These are phyloP conservation scores for Sporisorium scitamineum DNA, from an alignment of 1,284 basidiomycete species.

Conservation along the genomic window DNA sequence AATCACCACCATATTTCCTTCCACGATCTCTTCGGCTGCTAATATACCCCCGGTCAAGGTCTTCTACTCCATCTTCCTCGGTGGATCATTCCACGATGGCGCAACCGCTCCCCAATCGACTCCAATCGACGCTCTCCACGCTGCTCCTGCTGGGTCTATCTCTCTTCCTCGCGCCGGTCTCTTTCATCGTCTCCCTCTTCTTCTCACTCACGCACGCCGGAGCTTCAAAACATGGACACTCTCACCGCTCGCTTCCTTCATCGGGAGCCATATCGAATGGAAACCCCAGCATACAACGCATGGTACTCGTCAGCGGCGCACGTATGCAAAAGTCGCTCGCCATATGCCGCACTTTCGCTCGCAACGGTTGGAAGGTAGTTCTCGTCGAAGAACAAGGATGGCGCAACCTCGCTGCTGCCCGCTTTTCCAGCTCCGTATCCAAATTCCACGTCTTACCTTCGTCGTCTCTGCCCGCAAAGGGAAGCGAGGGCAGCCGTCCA, in stretches of 20 bases:
- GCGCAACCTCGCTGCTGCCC: conserved; percentile 70
- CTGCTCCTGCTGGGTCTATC: conserved; percentile 37
- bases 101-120: conserved; percentile 30
- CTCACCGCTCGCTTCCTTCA: neutral
- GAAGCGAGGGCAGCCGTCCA: too few relatives aligned
- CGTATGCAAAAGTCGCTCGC: conserved; percentile 71
- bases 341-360: conserved; percentile 70
- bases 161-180: conserved; percentile 24
- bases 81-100: conserved; percentile 20
- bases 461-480: conserved; percentile 17
- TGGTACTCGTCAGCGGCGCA: conserved; percentile 71
- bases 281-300: conserved; percentile 17
- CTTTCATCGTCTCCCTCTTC: conserved; percentile 29
- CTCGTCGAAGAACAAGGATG: conserved; percentile 71
- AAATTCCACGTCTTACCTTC: conserved; percentile 46
- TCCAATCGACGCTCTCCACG: conserved; percentile 50
- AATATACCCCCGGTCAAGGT: too few relatives aligned
- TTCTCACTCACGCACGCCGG: conserved; percentile 39
- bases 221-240: neutral
- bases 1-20: neutral
- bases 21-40: neutral
- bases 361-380: conserved; percentile 71
- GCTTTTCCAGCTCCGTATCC: conserved; percentile 69
- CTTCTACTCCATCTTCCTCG: neutral
- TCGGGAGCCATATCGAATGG: conserved; percentile 5